Evolutionary conservation across 129 eudicot species (phyloP), one percentile per base, ranked within the genome.

Genomic region (Lactuca saligna): DNA sequence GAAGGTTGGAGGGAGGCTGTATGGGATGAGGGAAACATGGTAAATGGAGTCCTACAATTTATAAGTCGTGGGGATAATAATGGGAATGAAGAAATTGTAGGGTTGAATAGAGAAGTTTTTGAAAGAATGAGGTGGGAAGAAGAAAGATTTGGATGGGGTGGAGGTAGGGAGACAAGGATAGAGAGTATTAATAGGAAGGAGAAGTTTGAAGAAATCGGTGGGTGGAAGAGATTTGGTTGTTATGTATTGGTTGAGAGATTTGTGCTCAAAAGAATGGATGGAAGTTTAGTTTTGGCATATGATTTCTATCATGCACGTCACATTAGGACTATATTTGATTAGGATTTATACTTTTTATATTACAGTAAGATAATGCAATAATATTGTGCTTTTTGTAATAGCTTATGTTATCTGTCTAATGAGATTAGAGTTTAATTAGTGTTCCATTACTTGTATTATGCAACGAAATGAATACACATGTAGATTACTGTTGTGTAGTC

Each of bases 201-300:
- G 51, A 44, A 78, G 61, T 81, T 65, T 69, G 77, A 54, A 63
- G 89, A 73, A n/a, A 39, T 17, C 54, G 67, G 69, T 14, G 75
- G 8, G 2, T 91, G 90, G 90, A 75, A 39, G 38, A 86, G 44
- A 63, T 83, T 79, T 65, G 81, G 84, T 44, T 86, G 91, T 37
- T 86, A 85, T 84, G 79, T 82, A 2, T 74, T 91, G 72, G 87
- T 91, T 75, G 97, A 91, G 74, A 91, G 86, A 33, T 91, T 91
- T 82, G 85, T 78, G 46, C 53, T 86, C 17, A 88, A 54, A 69
- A 88, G 90, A 76, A 85, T 86, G 88, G 86, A 91, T 68, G 89
- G 86, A 50, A 88, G 84, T 58, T 60, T 80, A 75, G 85, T 82
- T 4, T 61, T 91, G 82, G 64, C 87, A 10, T 88, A 69, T 74